Evolutionary conservation across 345 rosid species (phyloP).

Genomic region (Raphanus raphanistrum): DNA sequence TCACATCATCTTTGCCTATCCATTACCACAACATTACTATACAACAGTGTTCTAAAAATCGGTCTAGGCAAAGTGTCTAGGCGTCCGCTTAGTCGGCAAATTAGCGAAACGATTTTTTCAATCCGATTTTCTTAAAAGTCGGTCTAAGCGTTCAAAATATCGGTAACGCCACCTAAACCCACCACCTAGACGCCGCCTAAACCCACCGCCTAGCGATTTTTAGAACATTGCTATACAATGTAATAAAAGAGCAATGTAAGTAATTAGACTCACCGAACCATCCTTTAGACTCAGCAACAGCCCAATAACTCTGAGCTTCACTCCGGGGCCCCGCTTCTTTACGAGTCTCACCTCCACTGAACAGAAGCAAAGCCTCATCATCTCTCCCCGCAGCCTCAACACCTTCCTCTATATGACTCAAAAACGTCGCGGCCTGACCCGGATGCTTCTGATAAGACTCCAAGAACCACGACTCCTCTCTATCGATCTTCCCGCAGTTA

Average conservation of each 20-base stretch:
- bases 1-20: conserved; percentile 75
- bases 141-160: no score
- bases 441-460: conserved; percentile 92
- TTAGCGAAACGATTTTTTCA: no score
- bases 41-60: no score
- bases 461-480: conserved; percentile 92
- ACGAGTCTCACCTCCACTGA: conserved; percentile 97
- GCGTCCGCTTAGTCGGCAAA: no score
- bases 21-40: conserved; percentile 12
- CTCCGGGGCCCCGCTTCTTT: conserved; percentile 95
- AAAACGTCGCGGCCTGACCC: conserved; percentile 87
- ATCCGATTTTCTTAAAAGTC: no score
- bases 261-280: conserved; percentile 83
- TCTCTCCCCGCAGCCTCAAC: conserved; percentile 62
- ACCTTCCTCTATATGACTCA: conserved; percentile 84
- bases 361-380: conserved; percentile 73
- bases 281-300: conserved; percentile 87
- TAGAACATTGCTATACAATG: not conserved
- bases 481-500: conserved; percentile 69
- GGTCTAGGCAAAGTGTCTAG: no score
- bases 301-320: conserved; percentile 99
- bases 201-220: no score
- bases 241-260: conserved; percentile 7
- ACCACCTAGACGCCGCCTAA: no score
- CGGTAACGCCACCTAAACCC: no score